Evolutionary conservation across 441 rosid genomes (phyloP), one percentile per base, ranked within the genome.

Genomic region (Melastoma candidum): DNA sequence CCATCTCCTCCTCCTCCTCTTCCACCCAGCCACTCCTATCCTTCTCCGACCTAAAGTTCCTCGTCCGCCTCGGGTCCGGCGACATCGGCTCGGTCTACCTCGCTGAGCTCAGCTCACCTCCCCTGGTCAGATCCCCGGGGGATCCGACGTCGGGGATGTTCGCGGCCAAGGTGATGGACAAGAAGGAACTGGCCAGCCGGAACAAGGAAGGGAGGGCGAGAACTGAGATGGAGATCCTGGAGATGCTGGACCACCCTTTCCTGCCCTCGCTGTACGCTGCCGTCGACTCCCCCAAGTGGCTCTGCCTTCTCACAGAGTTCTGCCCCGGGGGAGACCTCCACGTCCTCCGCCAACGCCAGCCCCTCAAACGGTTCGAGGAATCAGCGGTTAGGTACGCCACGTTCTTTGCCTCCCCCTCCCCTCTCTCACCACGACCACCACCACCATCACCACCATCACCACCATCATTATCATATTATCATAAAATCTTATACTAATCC

Each of bases 261-360:
- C 66, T 92, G 47, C 98, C 98, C 7, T 65, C 83, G 57, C 90
- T 92, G 26, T 76, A 75, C 73, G 94, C 89, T 11, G 66, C 74
- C 49, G 69, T 92, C 0, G 98, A 92, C 50, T 80, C 94, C 6
- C 84, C 72, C 11, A 78, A 83, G 56, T 92, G 95, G 93, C 77
- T 85, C 27, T 87, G 96, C 60, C 68, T 87, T 36, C 68, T 92
- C 12, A 92, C 95, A 46, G 96, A 92, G 84, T 87, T 92, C 66
- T 87, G 98, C 54, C 78, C 87, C 61, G 95, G 96, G 63, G 98
- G 96, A 12, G 96, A 88, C 75, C 92, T 92, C 50, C 96, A 92
- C 61, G 89, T 92, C 49, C 96, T 92, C 78, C 94, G 96, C 48
- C 96, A 87, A 56, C 86, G 85, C 61, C 95, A 82, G 67, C 75